Conservation (phyloP, 1,139 yeast species). For the Meyerozyma guilliermondii region DNA sequence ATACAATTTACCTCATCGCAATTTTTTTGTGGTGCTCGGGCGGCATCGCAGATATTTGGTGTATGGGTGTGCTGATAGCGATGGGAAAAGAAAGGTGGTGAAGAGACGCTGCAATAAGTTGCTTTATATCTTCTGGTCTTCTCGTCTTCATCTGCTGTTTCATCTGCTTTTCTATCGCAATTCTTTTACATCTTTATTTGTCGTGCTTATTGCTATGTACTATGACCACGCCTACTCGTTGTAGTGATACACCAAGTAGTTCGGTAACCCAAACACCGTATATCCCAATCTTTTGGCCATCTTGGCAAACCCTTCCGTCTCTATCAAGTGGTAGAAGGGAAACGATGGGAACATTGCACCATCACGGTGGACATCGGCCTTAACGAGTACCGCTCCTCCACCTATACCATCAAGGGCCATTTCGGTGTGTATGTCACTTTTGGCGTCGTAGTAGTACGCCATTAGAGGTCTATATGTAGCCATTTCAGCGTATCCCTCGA, state of each 20-base stretch:
- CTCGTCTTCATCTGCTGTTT: too few relatives aligned
- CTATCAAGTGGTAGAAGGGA: conserved; percentile 94
- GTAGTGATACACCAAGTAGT: conserved; percentile 84
- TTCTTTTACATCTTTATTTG: too few relatives aligned
- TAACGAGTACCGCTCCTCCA: conserved; percentile 91
- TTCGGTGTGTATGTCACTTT: conserved; percentile 55
- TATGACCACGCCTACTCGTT: conserved; percentile 52
- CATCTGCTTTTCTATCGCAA: too few relatives aligned
- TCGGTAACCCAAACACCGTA: conserved; percentile 87
- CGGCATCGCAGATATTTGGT: conserved; percentile 1
- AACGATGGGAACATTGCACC: conserved; percentile 99
- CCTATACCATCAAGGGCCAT: conserved; percentile 96
- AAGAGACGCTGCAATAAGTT: too few relatives aligned
- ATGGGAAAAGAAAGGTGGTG: not conserved
- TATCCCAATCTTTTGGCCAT: conserved; percentile 95
- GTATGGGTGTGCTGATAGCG: not conserved
- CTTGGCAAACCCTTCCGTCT: conserved; percentile 97
- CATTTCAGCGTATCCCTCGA: conserved; percentile 88
- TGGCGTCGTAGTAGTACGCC: conserved; percentile 78
- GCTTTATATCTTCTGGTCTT: too few relatives aligned
- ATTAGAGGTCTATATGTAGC: conserved; percentile 94
- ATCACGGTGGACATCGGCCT: conserved; percentile 96
- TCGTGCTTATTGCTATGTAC: not conserved
- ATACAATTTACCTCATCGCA: conserved; percentile 1
- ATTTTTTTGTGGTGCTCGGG: conserved; percentile 1